Evolutionary conservation across 164 flowering plant genomes (phyloP).

Genomic region (Akebia trifoliata): DNA sequence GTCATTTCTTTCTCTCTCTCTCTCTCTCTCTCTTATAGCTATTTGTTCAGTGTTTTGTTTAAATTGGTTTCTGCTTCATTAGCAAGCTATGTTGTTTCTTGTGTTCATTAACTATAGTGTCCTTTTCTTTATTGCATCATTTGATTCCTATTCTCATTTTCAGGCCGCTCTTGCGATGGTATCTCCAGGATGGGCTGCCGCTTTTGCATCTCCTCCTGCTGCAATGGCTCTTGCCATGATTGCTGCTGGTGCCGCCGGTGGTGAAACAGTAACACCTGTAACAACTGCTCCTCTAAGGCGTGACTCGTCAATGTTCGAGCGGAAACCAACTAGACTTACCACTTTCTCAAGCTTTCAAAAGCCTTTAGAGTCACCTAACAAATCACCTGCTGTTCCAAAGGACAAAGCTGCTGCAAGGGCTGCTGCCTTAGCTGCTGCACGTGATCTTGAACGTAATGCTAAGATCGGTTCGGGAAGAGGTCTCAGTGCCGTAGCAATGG

Average conservation of each 20-base stretch:
- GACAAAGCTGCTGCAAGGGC: constrained; percentile 97
- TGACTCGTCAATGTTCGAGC: constrained; percentile 76
- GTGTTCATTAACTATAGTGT: background rate
- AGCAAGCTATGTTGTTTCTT: no score
- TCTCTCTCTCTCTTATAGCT: no score
- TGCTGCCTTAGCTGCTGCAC: constrained; percentile 99
- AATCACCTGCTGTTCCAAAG: constrained; percentile 55
- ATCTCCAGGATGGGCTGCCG: constrained; percentile 97
- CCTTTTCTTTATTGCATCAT: background rate
- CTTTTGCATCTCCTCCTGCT: constrained; percentile 99
- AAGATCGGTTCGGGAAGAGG: constrained; percentile 99
- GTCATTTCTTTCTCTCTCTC: no score
- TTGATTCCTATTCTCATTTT: constrained; percentile 15
- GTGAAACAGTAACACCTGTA: constrained; percentile 59
- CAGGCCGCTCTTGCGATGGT: constrained; percentile 98
- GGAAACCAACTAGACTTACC: constrained; percentile 64
- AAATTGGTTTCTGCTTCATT: no score
- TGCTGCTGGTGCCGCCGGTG: constrained; percentile 98
- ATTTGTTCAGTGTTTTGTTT: no score
- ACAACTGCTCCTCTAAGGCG: constrained; percentile 61
- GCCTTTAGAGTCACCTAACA: constrained; percentile 52
- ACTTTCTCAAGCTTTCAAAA: constrained; percentile 95
- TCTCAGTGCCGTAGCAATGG: constrained; percentile 99
- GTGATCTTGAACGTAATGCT: constrained; percentile 96
- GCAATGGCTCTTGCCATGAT: constrained; percentile 99